Conservation (phyloP, 2,329 filamentous ascomycete species). For the Aspergillus uvarum region DNA sequence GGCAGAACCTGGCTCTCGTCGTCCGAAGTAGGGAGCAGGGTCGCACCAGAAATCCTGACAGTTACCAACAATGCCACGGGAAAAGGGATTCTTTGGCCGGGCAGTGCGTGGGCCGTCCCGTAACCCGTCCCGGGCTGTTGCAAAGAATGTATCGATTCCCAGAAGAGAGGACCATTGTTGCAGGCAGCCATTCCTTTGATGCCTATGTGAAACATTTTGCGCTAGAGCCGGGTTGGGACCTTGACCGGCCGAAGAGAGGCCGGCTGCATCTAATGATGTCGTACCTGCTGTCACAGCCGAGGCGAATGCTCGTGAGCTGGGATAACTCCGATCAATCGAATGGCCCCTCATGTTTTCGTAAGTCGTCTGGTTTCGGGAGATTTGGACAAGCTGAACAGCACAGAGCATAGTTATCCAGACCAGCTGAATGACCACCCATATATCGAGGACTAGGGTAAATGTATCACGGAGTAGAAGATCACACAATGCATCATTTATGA, state of each 20-base stretch:
- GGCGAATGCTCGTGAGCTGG: constrained; percentile 60
- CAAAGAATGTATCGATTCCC: constrained; percentile 89
- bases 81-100: constrained; percentile 76
- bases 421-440: constrained; percentile 82
- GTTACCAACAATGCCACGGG: constrained; percentile 77
- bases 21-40: constrained; percentile 75
- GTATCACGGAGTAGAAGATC: constrained; percentile 74
- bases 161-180: constrained; percentile 80
- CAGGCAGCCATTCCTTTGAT: constrained; percentile 60
- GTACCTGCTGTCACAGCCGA: constrained; percentile 69
- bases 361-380: constrained; percentile 89
- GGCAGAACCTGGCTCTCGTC: constrained; percentile 70
- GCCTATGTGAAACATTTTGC: constrained; percentile 50
- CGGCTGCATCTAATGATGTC: constrained; percentile 64
- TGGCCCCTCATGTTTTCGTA: constrained; percentile 94
- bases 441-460: constrained; percentile 74
- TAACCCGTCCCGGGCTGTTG: constrained; percentile 77
- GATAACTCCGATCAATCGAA: constrained; percentile 57
- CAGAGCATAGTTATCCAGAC: constrained; percentile 98
- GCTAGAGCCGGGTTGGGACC: constrained; percentile 59
- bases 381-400: constrained; percentile 88
- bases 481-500: constrained; percentile 76
- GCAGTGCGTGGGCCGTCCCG: constrained; percentile 46
- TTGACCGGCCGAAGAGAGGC: constrained; percentile 66
- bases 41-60: constrained; percentile 98